phyloP scores from a whole-genome alignment of 805 yeast genomes.

The Yarrowia osloensis region DNA sequence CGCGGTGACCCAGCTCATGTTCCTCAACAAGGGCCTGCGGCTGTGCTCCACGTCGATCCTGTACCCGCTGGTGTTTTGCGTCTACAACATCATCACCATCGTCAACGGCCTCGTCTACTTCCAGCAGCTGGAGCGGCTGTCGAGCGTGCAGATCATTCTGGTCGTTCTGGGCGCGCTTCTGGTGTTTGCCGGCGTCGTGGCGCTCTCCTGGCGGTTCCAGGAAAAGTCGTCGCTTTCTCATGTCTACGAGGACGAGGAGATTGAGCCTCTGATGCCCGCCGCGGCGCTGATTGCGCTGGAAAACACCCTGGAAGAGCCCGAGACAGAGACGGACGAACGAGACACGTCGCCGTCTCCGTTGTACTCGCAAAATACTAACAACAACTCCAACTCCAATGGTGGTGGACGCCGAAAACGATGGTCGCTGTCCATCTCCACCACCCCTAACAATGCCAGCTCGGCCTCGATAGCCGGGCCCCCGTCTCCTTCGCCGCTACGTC shows the following conservation, averaged over 20 bases:
- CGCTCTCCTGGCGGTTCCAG: conserved; percentile 56
- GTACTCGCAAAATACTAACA: not conserved
- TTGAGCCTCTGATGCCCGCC: conserved; percentile 1
- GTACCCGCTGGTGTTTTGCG: conserved; percentile 83
- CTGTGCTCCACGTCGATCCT: conserved; percentile 72
- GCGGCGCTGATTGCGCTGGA: not conserved
- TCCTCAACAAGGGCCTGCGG: conserved; percentile 72
- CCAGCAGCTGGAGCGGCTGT: conserved; percentile 51
- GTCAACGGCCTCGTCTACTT: conserved; percentile 65
- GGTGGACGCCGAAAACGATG: conserved; percentile 11
- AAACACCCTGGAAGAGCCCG: not conserved
- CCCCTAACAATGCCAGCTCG: not conserved
- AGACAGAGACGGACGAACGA: not conserved
- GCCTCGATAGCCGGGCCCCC: conserved; percentile 14
- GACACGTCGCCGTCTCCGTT: not conserved
- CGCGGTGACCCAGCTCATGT: conserved; percentile 69
- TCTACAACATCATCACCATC: conserved; percentile 70
- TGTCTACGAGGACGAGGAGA: conserved; percentile 18
- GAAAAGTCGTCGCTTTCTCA: conserved; percentile 10
- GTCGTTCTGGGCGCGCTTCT: conserved; percentile 53
- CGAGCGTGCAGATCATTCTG: conserved; percentile 43
- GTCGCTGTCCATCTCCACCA: conserved; percentile 6
- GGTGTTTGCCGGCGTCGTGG: conserved; percentile 60
- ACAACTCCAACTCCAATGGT: no score
- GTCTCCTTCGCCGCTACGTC: not conserved